Evolutionary conservation across 208 protist species (phyloP).

Genomic region (Wallacemonas rigidus): DNA sequence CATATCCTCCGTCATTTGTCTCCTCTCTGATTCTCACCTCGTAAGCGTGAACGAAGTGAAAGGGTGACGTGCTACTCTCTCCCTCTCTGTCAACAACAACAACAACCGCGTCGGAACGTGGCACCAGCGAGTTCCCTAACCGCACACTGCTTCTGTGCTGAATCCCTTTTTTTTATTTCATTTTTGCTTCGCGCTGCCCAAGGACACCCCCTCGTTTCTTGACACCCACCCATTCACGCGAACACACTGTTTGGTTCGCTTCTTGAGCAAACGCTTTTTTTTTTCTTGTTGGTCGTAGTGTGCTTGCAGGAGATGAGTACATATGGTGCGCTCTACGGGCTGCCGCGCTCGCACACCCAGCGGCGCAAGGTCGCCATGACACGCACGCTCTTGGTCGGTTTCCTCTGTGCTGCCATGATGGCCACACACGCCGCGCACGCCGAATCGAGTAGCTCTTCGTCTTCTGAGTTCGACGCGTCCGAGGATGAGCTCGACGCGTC

Average conservation of each 20-base stretch:
- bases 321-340: conserved; percentile 1
- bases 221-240: no score
- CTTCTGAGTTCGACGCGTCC: conserved; percentile 15
- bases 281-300: neutral
- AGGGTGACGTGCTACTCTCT: no score
- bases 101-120: no score
- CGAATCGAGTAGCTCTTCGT: neutral
- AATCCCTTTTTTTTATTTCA: no score
- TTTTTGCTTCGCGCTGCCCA: no score
- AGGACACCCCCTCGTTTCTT: no score
- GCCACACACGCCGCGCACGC: conserved; percentile 2
- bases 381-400: conserved; percentile 2
- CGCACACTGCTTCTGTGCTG: no score
- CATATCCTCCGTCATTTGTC: no score
- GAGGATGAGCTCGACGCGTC: conserved; percentile 26
- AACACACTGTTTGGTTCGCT: neutral
- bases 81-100: no score
- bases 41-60: no score
- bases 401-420: neutral
- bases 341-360: conserved; percentile 13
- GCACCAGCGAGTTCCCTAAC: no score
- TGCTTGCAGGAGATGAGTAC: neutral
- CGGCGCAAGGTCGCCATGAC: conserved; percentile 10
- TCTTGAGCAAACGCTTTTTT: neutral
- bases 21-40: no score